Conservation (phyloP, 805 yeast species). For the Wickerhamiella kazuoi region DNA sequence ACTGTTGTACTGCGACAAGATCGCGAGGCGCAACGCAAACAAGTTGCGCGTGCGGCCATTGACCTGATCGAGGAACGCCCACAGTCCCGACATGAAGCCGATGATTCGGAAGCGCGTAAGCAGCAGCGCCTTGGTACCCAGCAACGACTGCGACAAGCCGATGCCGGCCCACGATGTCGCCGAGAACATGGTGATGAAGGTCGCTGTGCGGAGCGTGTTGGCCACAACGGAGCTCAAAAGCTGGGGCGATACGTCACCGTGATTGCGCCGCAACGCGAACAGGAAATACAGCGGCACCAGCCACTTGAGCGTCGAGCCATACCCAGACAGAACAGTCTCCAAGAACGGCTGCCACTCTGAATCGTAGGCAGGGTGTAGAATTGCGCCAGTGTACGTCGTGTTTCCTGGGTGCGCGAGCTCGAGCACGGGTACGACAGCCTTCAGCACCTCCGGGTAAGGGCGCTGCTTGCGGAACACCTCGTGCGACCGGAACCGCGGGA, state of each 20-base stretch:
- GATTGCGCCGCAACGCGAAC: constrained; percentile 8
- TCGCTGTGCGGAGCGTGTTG: constrained; percentile 19
- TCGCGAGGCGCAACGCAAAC: constrained; percentile 22
- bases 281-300: constrained; percentile 17
- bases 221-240: constrained; percentile 9
- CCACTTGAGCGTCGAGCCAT: constrained; percentile 14
- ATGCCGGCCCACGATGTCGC: constrained; percentile 26
- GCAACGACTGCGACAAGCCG: constrained; percentile 19
- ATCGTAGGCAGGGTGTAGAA: constrained; percentile 18
- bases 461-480: constrained; percentile 14
- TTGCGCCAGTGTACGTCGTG: constrained; percentile 18
- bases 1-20: constrained; percentile 22
- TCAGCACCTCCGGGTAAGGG: constrained; percentile 9
- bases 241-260: background rate
- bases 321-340: constrained; percentile 14
- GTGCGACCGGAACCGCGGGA: constrained; percentile 20
- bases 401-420: constrained; percentile 20
- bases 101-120: constrained; percentile 22
- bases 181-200: constrained; percentile 20
- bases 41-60: constrained; percentile 20
- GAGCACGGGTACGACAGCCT: constrained; percentile 14
- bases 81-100: constrained; percentile 32
- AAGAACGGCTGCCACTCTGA: constrained; percentile 14
- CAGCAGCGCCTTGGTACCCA: constrained; percentile 19
- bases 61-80: constrained; percentile 23